Base-by-base conservation (phyloP, 139 green algal genomes). In the Eudorina sp. region DNA sequence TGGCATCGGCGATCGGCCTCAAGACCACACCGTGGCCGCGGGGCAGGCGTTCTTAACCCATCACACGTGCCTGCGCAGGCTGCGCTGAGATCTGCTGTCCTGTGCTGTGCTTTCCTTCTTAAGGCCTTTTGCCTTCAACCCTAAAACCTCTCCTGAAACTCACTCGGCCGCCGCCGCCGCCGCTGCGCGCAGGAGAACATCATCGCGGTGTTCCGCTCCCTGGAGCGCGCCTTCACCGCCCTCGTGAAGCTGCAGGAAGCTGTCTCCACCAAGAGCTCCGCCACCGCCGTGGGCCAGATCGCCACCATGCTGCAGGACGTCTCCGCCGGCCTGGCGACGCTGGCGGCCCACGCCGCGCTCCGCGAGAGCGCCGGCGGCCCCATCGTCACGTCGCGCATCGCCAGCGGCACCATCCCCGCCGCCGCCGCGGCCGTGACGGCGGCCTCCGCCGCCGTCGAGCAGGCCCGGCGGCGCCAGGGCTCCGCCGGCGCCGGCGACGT, bases 241-340 rank as follows among this genome's bases (percentile, higher is more conserved):
- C 82, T 91, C 53, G 86, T 91, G 60, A 53, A 69, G 38, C 68
- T 83, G 40, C 90, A 90, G 76, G 90, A 91, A 31, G 82, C 86
- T 5, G 83, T 93, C 34, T 77, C 90, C 38, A 69, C 25, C 75
- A 91, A 91, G 82, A 88, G 72, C 64, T 46, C 19, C n/a, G 86
- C 70, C 11, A 29, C 36, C 1, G 86, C 75, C 8, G 78, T 93
- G 11, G 43, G 66, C 0, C 27, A 72, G n/a, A 51, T 93, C 31
- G 90, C 80, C 2, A 19, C 41, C 16, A 76, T 86, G 80, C 60
- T 86, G 36, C 78, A 86, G 55, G 78, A 86, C 55, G 40, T 85
- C 2, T 60, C 40, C 38, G 27, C 38, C 14, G 78, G 78, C 6
- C 55, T 85, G 1, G 58, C 78, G 8, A 58, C 38, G 25, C 78